Evolutionary conservation across 441 rosid species (phyloP), one percentile per base, ranked within the genome.

Genomic region (Syzygium malaccense): DNA sequence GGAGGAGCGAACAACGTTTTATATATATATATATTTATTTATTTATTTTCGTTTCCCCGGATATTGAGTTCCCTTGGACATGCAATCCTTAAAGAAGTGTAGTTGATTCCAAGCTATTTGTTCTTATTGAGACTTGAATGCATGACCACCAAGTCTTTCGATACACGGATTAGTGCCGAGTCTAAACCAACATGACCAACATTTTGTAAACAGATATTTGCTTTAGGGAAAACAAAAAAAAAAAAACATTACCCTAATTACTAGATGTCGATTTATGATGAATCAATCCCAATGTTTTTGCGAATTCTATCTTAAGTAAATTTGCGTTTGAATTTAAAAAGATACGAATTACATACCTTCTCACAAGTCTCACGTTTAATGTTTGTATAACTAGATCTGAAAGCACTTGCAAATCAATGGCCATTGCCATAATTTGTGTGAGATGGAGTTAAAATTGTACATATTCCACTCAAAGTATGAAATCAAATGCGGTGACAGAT

Each of bases 261-360:
- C 45, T 32, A 66, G 25, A 32, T 8, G 2, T 66, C 1, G 13
- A 66, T 30, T 18, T 66, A 32, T 17, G 4, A 66, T 41, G 13
- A 10, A 32, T 66, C 78, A 66, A 66, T 66, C 13, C 3, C 13
- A 66, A 32, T 11, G 18, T 32, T 13, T 32, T 18, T 33, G 33
- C 37, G 14, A 32, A 66, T 32, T 8, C 45, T 32, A 18, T 68
- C 4, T 6, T 9, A 20, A 68, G 48, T 68, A 33, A 33, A 33
- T 68, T 68, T 0, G 2, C 14, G 0, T 62, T n/a, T 30, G 17
- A 6, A n/a, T 62, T 14, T 0, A 14, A 62, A n/a, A 62, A 62
- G 9, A n/a, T 17, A 14, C 14, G 33, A n/a, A n/a, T 62, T n/a
- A 62, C 33, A 14, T 62, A 62, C 19, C 7, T 62, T 14, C 33